Percentiles rank a stretch among this genome's conserved stretches.
These are phyloP conservation scores for Ophiostoma ulmi DNA, from an alignment of 2,329 filamentous ascomycete genomes.

Conservation along the genomic window DNA sequence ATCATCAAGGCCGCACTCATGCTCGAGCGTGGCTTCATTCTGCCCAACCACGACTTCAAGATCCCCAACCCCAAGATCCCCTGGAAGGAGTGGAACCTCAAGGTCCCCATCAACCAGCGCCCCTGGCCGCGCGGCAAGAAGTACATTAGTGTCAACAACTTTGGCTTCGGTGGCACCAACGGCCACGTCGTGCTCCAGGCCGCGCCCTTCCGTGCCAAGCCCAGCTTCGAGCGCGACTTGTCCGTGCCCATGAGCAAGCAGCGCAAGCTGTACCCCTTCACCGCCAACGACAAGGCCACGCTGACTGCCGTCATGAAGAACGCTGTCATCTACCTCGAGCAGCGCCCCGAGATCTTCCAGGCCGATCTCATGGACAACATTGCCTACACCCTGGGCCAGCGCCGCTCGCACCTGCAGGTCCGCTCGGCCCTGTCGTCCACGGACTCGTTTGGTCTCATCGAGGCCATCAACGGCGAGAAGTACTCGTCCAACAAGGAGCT, in stretches of 20 bases:
- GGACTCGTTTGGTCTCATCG: conserved; percentile 32
- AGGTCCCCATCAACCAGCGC: conserved; percentile 33
- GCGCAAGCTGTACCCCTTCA: conserved; percentile 35
- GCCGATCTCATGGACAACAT: conserved; percentile 29
- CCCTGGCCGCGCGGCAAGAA: conserved; percentile 40
- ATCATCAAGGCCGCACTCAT: conserved; percentile 42
- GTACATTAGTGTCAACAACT: conserved; percentile 43
- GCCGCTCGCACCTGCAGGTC: conserved; percentile 31
- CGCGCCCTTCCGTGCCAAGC: conserved; percentile 10
- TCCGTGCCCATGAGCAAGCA: conserved; percentile 18
- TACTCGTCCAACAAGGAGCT: conserved; percentile 20
- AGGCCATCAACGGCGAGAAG: conserved; percentile 20
- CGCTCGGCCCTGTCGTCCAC: not conserved
- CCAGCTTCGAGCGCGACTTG: conserved; percentile 15
- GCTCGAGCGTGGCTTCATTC: conserved; percentile 38
- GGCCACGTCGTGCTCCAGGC: conserved; percentile 42
- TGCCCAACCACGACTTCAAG: conserved; percentile 42
- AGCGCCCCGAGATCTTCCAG: not conserved
- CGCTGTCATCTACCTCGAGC: conserved; percentile 33
- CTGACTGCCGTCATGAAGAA: conserved; percentile 30
- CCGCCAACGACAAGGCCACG: conserved; percentile 37
- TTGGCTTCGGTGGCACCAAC: conserved; percentile 44
- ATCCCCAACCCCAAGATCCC: conserved; percentile 39
- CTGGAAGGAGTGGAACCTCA: conserved; percentile 35
- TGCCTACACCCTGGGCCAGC: conserved; percentile 35